Evolutionary conservation across 2,329 filamentous ascomycete genomes (phyloP).

Genomic region (Nothophaeocryptopus gaeumannii): DNA sequence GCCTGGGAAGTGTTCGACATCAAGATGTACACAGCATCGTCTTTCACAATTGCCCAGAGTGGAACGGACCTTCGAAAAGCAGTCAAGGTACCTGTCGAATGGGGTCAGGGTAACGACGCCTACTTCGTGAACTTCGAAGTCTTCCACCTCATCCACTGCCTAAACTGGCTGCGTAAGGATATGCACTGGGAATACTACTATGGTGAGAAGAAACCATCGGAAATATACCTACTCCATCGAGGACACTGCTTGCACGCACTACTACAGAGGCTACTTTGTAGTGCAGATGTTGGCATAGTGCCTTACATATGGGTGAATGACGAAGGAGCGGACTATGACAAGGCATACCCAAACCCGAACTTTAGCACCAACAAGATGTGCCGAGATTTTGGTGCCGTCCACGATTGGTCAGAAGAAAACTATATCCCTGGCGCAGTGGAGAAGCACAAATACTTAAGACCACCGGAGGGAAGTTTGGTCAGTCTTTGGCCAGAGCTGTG

Average conservation of each 20-base stretch:
- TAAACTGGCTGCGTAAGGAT: slow-evolving; percentile 6
- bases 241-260: slow-evolving; percentile 1
- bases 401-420: not conserved
- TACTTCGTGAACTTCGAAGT: slow-evolving; percentile 2
- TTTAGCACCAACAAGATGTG: slow-evolving; percentile 2
- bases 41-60: not conserved
- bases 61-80: not conserved
- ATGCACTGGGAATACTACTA: slow-evolving; percentile 1
- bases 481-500: too few species aligned
- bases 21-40: not conserved
- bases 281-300: not conserved
- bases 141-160: slow-evolving; percentile 6
- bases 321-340: not conserved
- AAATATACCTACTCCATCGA: not conserved
- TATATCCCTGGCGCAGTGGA: too few species aligned
- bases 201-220: not conserved
- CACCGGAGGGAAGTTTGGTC: too few species aligned
- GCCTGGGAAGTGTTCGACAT: not conserved
- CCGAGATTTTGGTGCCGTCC: not conserved
- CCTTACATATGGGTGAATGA: not conserved
- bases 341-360: not conserved
- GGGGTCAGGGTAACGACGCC: not conserved
- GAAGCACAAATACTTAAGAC: too few species aligned
- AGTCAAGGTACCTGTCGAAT: not conserved
- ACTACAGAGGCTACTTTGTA: slow-evolving; percentile 1